Evolutionary conservation across 257 asterid genomes (phyloP).

Genomic region (Fraxinus excelsior): DNA sequence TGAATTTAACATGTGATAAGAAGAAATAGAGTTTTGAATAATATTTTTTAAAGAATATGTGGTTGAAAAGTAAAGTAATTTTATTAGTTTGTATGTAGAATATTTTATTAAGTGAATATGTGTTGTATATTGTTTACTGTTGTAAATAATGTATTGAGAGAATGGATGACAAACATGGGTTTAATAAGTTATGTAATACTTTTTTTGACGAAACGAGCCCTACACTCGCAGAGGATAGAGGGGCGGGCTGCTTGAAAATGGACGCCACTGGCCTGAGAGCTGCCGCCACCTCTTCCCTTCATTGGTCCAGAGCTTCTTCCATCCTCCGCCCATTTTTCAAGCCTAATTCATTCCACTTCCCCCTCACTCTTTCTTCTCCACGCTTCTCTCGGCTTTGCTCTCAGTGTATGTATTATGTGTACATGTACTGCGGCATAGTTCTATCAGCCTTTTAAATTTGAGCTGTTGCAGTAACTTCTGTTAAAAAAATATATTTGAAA

Average conservation of each 20-base stretch:
- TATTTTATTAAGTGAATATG: no score
- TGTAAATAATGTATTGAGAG: no score
- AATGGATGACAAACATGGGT: no score
- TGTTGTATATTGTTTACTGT: no score
- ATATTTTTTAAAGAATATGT: no score
- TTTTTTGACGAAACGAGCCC: not conserved
- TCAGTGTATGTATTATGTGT: slow-evolving; percentile 36
- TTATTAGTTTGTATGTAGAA: no score
- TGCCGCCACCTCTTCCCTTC: slow-evolving; percentile 43
- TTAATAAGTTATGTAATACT: no score
- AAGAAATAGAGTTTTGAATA: no score
- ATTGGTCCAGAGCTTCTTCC: slow-evolving; percentile 36
- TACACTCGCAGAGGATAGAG: not conserved
- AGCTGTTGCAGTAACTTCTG: not conserved
- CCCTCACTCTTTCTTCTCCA: slow-evolving; percentile 33
- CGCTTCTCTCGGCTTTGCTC: slow-evolving; percentile 46
- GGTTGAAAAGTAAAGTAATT: no score
- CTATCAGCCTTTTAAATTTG: not conserved
- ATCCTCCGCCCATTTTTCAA: slow-evolving; percentile 33
- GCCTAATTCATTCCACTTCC: slow-evolving; percentile 28
- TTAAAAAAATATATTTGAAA: not conserved
- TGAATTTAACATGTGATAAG: no score
- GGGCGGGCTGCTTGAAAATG: slow-evolving; percentile 34
- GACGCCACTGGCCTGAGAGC: slow-evolving; percentile 54
- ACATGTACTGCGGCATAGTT: not conserved